Evolutionary conservation across 1,139 yeast genomes (phyloP), one percentile per base, ranked within the genome.

Genomic region (Candida albicans): DNA sequence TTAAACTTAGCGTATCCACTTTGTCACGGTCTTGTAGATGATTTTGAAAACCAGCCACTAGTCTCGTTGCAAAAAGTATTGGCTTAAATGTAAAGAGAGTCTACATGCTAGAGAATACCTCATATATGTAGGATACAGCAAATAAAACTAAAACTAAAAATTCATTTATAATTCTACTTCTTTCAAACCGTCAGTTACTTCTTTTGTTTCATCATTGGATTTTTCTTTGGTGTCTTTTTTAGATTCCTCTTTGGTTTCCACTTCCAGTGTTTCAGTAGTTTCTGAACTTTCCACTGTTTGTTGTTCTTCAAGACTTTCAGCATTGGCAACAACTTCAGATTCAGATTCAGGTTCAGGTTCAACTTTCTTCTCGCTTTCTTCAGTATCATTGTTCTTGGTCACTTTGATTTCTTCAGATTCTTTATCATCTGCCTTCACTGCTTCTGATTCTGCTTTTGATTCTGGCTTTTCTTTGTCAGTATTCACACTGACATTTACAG

Each of bases 381-480:
- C 75, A 43, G 70, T 70, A 45, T 70, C 62, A 2, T 75, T 70
- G 48, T 69, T 76, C 55, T 67, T 70, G n/a, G 68, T 51, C 37
- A 37, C 43, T 30, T 41, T 42, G 14, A 27, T 42, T n/a, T 42
- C 37, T 26, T 39, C 43, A 33, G 42, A 43, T 37, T 46, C 48
- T 33, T 41, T 40, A 5, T 36, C 27, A 28, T 34, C 42, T 30
- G 10, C 27, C 28, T 30, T 32, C 26, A 26, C 26, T 8, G 13
- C 38, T 15, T 39, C 27, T 4, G 28, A n/a, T n/a, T n/a, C 3
- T 10, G 31, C n/a, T 13, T 28, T 28, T 7, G 12, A 10, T 28
- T 28, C 31, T n/a, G 30, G 10, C 22, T 40, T 28, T 28, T 34
- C 37, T 13, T 15, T 42, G 9, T 27, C n/a, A n/a, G 7, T 29